These are phyloP conservation scores for Aspergillus wentii DNA, from an alignment of 495 filamentous ascomycete genomes.

Conservation along the genomic window DNA sequence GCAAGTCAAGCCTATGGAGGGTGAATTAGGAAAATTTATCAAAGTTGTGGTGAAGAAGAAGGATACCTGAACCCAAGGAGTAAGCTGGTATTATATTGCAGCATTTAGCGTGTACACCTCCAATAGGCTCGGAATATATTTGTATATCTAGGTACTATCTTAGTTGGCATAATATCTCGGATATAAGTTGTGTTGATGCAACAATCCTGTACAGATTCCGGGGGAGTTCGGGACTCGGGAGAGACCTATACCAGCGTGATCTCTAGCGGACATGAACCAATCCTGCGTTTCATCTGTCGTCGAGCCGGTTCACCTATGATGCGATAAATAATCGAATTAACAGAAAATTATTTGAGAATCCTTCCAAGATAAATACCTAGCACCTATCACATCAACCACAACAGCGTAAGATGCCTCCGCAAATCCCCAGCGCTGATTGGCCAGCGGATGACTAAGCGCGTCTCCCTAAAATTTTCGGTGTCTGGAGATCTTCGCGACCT, in stretches of 20 bases:
- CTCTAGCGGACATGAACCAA: no score
- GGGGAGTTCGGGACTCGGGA: neutral
- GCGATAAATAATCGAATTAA: no score
- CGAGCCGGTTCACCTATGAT: no score
- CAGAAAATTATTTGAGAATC: no score
- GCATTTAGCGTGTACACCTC: no score
- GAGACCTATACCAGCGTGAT: no score
- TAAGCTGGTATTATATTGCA: no score
- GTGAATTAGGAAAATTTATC: slow-evolving; percentile 37
- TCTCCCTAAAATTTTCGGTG: slow-evolving; percentile 39
- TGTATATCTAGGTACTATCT: no score
- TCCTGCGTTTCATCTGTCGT: slow-evolving; percentile 1
- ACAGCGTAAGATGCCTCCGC: slow-evolving; percentile 30
- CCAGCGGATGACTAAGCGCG: slow-evolving; percentile 34
- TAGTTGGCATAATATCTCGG: neutral
- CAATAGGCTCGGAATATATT: no score
- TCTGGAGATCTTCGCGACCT: slow-evolving; percentile 22
- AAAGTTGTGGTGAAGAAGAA: slow-evolving; percentile 35
- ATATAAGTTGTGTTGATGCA: neutral
- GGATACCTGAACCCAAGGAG: no score
- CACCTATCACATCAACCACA: neutral
- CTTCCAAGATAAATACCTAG: no score
- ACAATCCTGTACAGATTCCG: neutral
- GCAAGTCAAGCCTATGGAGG: slow-evolving; percentile 37
- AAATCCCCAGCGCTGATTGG: slow-evolving; percentile 38